Percentiles rank a stretch among this genome's conserved stretches.
Conservation (phyloP, 495 filamentous ascomycete genomes). For the Penicillium malachiteum region DNA sequence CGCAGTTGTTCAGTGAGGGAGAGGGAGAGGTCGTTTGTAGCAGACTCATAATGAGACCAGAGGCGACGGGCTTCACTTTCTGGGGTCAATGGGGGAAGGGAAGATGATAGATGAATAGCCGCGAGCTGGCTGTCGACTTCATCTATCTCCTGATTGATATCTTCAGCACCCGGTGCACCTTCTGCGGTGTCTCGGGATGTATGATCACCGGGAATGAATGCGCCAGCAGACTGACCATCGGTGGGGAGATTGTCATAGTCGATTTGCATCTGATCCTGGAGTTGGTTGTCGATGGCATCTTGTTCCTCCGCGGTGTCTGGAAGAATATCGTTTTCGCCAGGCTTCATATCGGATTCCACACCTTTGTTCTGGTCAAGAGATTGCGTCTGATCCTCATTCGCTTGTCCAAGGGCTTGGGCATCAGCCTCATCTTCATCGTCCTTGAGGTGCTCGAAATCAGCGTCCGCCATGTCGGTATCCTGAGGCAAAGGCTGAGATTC, state of each 20-base stretch:
- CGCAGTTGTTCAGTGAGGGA: slow-evolving; percentile 89
- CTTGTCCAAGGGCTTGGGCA: slow-evolving; percentile 86
- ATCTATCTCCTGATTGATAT: slow-evolving; percentile 60
- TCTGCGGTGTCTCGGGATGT: slow-evolving; percentile 32
- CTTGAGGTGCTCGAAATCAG: slow-evolving; percentile 86
- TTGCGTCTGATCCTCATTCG: slow-evolving; percentile 79
- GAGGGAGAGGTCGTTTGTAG: slow-evolving; percentile 81
- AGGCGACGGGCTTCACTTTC: slow-evolving; percentile 67
- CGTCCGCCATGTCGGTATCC: slow-evolving; percentile 65
- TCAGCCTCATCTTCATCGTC: slow-evolving; percentile 77
- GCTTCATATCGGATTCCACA: slow-evolving; percentile 66
- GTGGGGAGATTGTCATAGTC: slow-evolving; percentile 34
- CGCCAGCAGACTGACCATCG: slow-evolving; percentile 43
- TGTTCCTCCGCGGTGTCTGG: slow-evolving; percentile 60
- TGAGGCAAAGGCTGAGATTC: slow-evolving; percentile 50
- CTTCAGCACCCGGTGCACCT: slow-evolving; percentile 38
- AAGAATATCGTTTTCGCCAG: slow-evolving; percentile 51
- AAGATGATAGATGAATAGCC: slow-evolving; percentile 64
- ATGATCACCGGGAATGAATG: slow-evolving; percentile 41
- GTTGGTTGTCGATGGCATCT: slow-evolving; percentile 48
- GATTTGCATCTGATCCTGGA: slow-evolving; percentile 50
- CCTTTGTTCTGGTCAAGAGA: slow-evolving; percentile 83
- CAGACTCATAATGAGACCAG: slow-evolving; percentile 81
- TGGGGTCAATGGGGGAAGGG: slow-evolving; percentile 39
- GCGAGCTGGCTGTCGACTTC: slow-evolving; percentile 72